Percentiles rank a stretch among this genome's conserved stretches.
Evolutionary conservation across 768 basidiomycete genomes (phyloP).

Genomic region (Polyporus arcularius): DNA sequence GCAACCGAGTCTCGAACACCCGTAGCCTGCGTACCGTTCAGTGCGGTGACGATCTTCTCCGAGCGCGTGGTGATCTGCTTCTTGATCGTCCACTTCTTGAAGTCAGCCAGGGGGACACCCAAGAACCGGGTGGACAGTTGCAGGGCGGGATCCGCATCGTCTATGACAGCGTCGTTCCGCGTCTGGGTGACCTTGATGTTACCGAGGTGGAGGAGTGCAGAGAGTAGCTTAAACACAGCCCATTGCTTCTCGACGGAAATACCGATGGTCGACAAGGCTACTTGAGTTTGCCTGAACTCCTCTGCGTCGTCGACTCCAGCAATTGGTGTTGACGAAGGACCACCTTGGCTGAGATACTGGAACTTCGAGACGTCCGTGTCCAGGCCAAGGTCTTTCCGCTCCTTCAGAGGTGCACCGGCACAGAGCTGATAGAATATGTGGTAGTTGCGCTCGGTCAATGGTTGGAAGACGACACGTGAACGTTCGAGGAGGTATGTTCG

Average conservation of each 20-base stretch:
- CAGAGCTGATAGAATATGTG: conserved; percentile 99
- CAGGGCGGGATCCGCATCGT: conserved; percentile 81
- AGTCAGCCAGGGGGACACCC: conserved; percentile 86
- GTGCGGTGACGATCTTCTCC: conserved; percentile 90
- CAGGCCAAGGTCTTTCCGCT: conserved; percentile 91
- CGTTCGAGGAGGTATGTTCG: conserved; percentile 97
- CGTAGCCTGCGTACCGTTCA: conserved; percentile 86
- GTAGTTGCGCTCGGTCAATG: conserved; percentile 95
- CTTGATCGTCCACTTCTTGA: conserved; percentile 99
- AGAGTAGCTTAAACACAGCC: conserved; percentile 94
- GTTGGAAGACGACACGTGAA: conserved; percentile 96
- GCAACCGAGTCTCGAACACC: conserved; percentile 96
- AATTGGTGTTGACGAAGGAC: conserved; percentile 84
- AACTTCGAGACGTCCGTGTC: conserved; percentile 87
- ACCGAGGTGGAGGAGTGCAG: conserved; percentile 94
- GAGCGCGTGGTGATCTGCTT: conserved; percentile 93
- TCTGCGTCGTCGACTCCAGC: conserved; percentile 93
- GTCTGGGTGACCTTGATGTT: conserved; percentile 89
- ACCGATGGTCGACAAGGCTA: conserved; percentile 94
- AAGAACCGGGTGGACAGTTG: conserved; percentile 85
- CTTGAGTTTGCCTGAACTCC: conserved; percentile 92
- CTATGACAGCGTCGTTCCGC: conserved; percentile 81
- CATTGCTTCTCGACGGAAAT: conserved; percentile 98
- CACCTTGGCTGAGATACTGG: conserved; percentile 91
- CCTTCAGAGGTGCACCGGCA: conserved; percentile 92